Conservation (phyloP, 768 basidiomycete genomes). For the Boletellus ananas region DNA sequence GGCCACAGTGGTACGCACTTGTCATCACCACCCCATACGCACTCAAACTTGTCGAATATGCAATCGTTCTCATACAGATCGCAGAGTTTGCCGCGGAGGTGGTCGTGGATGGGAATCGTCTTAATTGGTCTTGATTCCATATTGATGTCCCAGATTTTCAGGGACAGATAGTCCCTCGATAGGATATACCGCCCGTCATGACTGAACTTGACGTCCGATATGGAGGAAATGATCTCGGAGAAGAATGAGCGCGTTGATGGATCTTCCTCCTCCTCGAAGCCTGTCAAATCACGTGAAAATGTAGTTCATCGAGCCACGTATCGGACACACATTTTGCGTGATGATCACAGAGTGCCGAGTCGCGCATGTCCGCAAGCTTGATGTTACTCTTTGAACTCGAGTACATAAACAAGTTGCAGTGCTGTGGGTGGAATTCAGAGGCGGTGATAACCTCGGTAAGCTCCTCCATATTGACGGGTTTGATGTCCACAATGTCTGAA, state of each 20-base stretch:
- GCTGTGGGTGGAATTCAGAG: slow-evolving; percentile 95
- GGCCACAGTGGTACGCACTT: slow-evolving; percentile 55
- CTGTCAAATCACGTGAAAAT: slow-evolving; percentile 41
- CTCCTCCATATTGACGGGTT: slow-evolving; percentile 99
- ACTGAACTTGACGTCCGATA: slow-evolving; percentile 99
- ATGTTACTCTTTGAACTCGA: slow-evolving; percentile 99
- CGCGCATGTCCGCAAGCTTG: slow-evolving; percentile 99
- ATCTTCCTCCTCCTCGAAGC: slow-evolving; percentile 99
- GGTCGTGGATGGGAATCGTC: slow-evolving; percentile 98
- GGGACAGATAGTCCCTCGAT: slow-evolving; percentile 92
- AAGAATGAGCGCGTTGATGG: slow-evolving; percentile 97
- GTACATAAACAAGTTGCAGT: slow-evolving; percentile 99
- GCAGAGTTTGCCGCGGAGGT: slow-evolving; percentile 94
- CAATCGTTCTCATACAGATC: slow-evolving; percentile 99
- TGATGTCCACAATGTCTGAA: slow-evolving; percentile 98
- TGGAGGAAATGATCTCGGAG: slow-evolving; percentile 98
- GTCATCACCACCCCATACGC: slow-evolving; percentile 95
- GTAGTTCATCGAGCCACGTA: not conserved
- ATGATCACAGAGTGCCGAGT: slow-evolving; percentile 92
- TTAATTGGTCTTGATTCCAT: slow-evolving; percentile 97
- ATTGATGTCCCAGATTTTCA: slow-evolving; percentile 99
- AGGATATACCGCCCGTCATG: slow-evolving; percentile 96
- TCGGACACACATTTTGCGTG: slow-evolving; percentile 85
- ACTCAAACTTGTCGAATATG: slow-evolving; percentile 99
- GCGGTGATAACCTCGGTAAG: slow-evolving; percentile 99